A percentile compares a stretch with the other conserved stretches of the same genome.
phyloP scores from a whole-genome alignment of 2,329 filamentous ascomycete genomes.

The Helminthosporium solani region DNA sequence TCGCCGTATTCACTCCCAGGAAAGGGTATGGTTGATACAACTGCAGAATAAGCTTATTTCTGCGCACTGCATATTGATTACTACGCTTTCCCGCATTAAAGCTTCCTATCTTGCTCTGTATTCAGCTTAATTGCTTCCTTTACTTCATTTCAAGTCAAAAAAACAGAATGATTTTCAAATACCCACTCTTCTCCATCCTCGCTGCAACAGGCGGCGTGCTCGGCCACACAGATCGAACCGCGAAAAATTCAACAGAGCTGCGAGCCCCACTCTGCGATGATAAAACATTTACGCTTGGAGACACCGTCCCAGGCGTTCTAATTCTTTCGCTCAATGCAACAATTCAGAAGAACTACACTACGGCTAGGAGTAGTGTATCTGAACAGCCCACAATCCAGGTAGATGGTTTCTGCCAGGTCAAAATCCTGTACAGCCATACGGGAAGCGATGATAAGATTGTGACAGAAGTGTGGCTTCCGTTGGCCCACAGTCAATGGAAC shows the following conservation, averaged over 20 bases:
- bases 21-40: too few relatives aligned
- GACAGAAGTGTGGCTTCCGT: slow-evolving; percentile 35
- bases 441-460: slow-evolving; percentile 25
- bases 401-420: slow-evolving; percentile 27
- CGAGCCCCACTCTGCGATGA: neutral
- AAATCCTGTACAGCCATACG: slow-evolving; percentile 21
- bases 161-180: neutral
- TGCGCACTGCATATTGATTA: too few relatives aligned
- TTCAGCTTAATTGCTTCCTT: too few relatives aligned
- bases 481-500: slow-evolving; percentile 29
- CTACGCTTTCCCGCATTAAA: too few relatives aligned
- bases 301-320: slow-evolving; percentile 10
- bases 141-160: too few relatives aligned
- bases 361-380: slow-evolving; percentile 8
- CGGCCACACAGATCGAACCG: neutral
- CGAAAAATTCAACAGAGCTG: neutral
- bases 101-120: too few relatives aligned
- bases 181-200: neutral
- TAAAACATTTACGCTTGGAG: slow-evolving; percentile 7
- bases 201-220: neutral
- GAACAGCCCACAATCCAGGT: slow-evolving; percentile 10
- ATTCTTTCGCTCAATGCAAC: slow-evolving; percentile 17
- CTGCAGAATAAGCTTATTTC: too few relatives aligned
- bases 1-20: too few relatives aligned
- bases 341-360: slow-evolving; percentile 14